A percentile compares a stretch with the other conserved stretches of the same genome.
Conservation (phyloP, 139 green algal genomes). For the Tetradesmus lagerheimii region DNA sequence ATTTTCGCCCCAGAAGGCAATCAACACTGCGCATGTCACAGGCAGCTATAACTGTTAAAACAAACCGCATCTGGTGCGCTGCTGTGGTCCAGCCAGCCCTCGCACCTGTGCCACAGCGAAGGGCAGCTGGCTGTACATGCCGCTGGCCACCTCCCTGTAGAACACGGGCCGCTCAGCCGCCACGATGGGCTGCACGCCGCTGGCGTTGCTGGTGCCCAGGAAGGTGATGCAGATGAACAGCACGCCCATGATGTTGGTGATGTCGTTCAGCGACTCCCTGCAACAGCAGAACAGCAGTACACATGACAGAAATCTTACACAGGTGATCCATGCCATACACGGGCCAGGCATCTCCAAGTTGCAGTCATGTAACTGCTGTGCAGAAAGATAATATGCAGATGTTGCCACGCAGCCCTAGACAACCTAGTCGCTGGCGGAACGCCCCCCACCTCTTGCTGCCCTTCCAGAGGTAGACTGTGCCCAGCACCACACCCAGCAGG, state of each 20-base stretch:
- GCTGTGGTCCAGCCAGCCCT: not conserved
- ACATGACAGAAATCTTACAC: not conserved
- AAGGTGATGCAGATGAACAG: conserved; percentile 67
- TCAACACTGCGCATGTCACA: too few species aligned
- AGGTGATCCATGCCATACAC: too few species aligned
- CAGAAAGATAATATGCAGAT: too few species aligned
- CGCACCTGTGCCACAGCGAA: conserved; percentile 44
- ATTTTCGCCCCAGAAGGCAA: too few species aligned
- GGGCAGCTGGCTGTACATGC: conserved; percentile 41
- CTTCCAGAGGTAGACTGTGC: conserved; percentile 27
- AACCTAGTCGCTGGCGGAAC: too few species aligned
- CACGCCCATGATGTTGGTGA: conserved; percentile 75
- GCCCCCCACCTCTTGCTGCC: conserved; percentile 28
- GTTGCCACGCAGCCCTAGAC: too few species aligned
- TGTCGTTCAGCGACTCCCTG: conserved; percentile 33
- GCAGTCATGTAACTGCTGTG: too few species aligned
- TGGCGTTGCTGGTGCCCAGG: conserved; percentile 45
- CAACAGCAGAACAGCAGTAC: not conserved
- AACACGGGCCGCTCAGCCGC: conserved; percentile 36
- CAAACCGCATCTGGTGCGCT: too few species aligned
- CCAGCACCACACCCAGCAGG: conserved; percentile 33
- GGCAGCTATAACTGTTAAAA: too few species aligned
- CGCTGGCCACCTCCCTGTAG: conserved; percentile 48
- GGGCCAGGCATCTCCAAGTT: too few species aligned
- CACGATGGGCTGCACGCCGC: conserved; percentile 49